A percentile compares a stretch with the other conserved stretches of the same genome.
phyloP scores from a whole-genome alignment of 2,329 filamentous ascomycete species.

The Alternaria sp. region DNA sequence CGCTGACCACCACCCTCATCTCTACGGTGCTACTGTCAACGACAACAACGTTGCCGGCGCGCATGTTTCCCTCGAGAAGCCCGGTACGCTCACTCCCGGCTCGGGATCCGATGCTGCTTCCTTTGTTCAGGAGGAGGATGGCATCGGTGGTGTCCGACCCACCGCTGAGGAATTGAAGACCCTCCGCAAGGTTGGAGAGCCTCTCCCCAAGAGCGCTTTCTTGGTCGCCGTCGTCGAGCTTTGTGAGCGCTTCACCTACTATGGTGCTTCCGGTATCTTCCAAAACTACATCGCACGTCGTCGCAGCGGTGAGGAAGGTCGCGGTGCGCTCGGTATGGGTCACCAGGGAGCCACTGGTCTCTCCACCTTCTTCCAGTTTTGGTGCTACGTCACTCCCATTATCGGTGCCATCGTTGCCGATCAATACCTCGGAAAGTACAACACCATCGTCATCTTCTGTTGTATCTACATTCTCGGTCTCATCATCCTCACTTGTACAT shows the following conservation, averaged over 20 bases:
- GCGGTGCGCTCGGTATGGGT: constrained; percentile 55
- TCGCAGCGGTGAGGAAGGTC: constrained; percentile 49
- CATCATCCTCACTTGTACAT: constrained; percentile 70
- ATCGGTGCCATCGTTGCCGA: constrained; percentile 66
- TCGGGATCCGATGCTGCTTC: constrained; percentile 29
- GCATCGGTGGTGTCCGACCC: constrained; percentile 49
- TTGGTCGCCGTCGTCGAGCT: constrained; percentile 61
- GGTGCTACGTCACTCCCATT: constrained; percentile 45
- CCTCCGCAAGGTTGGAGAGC: constrained; percentile 58
- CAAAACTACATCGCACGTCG: constrained; percentile 60
- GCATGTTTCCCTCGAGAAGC: constrained; percentile 34
- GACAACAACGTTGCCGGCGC: constrained; percentile 30
- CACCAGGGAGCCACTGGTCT: constrained; percentile 58
- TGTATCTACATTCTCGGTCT: constrained; percentile 72
- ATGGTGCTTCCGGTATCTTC: constrained; percentile 58
- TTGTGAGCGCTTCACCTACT: constrained; percentile 61
- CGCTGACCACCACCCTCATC: constrained; percentile 41
- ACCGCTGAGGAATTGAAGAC: constrained; percentile 55
- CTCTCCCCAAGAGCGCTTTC: constrained; percentile 58
- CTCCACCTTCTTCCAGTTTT: constrained; percentile 57
- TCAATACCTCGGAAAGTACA: constrained; percentile 74
- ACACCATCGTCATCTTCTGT: constrained; percentile 73
- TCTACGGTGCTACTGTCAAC: constrained; percentile 39
- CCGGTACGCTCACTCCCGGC: background rate
- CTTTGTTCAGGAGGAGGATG: constrained; percentile 38